Evolutionary conservation across 441 rosid species (phyloP), one percentile per base, ranked within the genome.

Genomic region (Gossypium lobatum): DNA sequence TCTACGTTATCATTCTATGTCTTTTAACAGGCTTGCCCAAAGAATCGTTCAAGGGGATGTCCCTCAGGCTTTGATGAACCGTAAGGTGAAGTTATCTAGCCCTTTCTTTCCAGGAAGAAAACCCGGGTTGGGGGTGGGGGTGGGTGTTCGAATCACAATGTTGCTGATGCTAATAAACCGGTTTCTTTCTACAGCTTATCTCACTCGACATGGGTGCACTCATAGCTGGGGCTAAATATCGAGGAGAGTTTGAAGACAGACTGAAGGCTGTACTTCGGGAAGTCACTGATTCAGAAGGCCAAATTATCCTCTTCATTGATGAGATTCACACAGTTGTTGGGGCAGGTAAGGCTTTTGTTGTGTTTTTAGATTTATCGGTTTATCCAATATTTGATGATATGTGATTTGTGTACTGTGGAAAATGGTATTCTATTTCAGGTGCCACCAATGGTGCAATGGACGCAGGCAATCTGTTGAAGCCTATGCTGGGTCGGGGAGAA

Each of bases 121-220:
- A 0, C 25, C 11, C 25, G 2, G 25, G 26, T 23, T 2, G 45
- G 52, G 62, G 2, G 13, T 7, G 7, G 6, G 31, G 45, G 10
- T 9, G 34, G 31, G 70, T 23, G 61, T 16, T n/a, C 7, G 18
- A 50, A 10, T 53, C 1, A 69, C 28, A 57, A 71, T 7, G 31
- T 9, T 55, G 31, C 58, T 42, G 67, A 70, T 76, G n/a, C 64
- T 71, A 9, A 55, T 73, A 39, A 5, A 37, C 26, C 25, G 68
- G 0, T 76, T 74, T 53, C 20, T 48, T 20, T 61, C 63, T 73
- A 28, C 83, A 95, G 98, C 81, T 95, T 63, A 93, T 95, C 81
- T 95, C 99, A 25, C 96, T 95, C 25, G 99, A 95, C 76, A 92
- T 95, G 99, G 99, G 99, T 39, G 90, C 99, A 48, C 89, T 95